phyloP scores from a whole-genome alignment of 768 basidiomycete genomes.

The Tulasnella sp. region DNA sequence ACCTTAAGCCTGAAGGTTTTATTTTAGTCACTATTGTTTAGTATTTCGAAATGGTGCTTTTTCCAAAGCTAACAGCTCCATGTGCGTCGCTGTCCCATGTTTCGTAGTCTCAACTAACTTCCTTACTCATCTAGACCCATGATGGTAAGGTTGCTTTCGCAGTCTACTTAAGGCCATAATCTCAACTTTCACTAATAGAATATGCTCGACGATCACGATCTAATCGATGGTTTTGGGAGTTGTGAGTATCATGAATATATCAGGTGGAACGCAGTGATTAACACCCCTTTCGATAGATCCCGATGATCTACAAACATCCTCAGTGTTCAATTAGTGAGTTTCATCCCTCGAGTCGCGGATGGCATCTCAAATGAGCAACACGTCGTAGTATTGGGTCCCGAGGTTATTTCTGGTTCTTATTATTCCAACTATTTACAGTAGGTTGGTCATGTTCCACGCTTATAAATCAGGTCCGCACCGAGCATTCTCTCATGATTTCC shows the following conservation, averaged over 20 bases:
- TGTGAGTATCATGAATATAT: constrained; percentile 36
- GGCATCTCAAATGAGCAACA: constrained; percentile 18
- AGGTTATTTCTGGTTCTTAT: constrained; percentile 82
- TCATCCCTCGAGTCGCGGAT: constrained; percentile 13
- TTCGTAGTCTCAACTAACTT: neutral
- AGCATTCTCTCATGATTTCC: constrained; percentile 1
- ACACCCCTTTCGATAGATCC: constrained; percentile 44
- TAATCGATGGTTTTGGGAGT: constrained; percentile 74
- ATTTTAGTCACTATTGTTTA: constrained; percentile 85
- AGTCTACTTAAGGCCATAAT: neutral
- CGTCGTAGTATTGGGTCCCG: constrained; percentile 55
- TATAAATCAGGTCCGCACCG: neutral
- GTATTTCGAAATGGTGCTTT: constrained; percentile 80
- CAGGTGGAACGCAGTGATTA: too few relatives aligned
- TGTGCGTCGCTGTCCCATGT: constrained; percentile 39
- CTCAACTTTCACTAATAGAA: constrained; percentile 29
- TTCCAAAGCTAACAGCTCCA: constrained; percentile 77
- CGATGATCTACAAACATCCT: constrained; percentile 57
- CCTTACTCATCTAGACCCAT: constrained; percentile 5
- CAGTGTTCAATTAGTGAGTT: constrained; percentile 56
- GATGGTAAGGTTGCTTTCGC: constrained; percentile 4
- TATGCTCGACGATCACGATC: constrained; percentile 30
- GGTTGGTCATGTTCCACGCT: constrained; percentile 31
- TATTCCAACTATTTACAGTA: constrained; percentile 89
- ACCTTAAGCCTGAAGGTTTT: constrained; percentile 31